phyloP scores from a whole-genome alignment of 192 early-diverging fungal species.

The Coemansia sp. region DNA sequence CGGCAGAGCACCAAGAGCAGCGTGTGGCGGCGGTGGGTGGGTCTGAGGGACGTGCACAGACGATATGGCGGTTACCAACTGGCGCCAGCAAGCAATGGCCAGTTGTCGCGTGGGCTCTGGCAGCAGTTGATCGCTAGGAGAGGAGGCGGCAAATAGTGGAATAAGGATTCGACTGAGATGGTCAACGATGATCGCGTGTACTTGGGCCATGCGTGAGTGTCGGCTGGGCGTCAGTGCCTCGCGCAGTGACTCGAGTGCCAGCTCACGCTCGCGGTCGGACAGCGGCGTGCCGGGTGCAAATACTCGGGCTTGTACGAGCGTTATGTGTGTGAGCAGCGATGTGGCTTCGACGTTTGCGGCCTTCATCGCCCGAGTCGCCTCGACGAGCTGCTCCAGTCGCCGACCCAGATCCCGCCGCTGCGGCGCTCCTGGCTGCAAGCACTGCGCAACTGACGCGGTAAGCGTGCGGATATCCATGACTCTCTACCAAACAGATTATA shows the following conservation, averaged over 20 bases:
- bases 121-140: background rate
- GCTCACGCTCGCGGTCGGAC: slow-evolving; percentile 31
- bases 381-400: slow-evolving; percentile 15
- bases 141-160: slow-evolving; percentile 10
- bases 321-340: slow-evolving; percentile 27
- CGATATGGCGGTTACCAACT: background rate
- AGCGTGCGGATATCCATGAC: slow-evolving; percentile 30
- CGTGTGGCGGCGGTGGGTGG: background rate
- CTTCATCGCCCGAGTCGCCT: slow-evolving; percentile 2
- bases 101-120: slow-evolving; percentile 19
- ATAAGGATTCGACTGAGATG: slow-evolving; percentile 33
- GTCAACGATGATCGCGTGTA: slow-evolving; percentile 34
- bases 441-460: slow-evolving; percentile 7
- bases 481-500: background rate
- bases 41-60: slow-evolving; percentile 28
- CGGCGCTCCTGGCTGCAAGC: slow-evolving; percentile 14
- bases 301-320: slow-evolving; percentile 20
- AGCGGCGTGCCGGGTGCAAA: slow-evolving; percentile 3
- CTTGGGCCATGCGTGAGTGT: slow-evolving; percentile 7
- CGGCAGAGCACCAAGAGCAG: too few species aligned
- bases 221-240: slow-evolving; percentile 22
- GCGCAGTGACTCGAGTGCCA: slow-evolving; percentile 13
- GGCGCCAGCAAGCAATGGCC: slow-evolving; percentile 42
- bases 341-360: slow-evolving; percentile 23
- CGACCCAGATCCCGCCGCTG: slow-evolving; percentile 3